These are phyloP conservation scores for Flaveria ramosissima DNA, from an alignment of 129 eudicot species.

Conservation along the genomic window DNA sequence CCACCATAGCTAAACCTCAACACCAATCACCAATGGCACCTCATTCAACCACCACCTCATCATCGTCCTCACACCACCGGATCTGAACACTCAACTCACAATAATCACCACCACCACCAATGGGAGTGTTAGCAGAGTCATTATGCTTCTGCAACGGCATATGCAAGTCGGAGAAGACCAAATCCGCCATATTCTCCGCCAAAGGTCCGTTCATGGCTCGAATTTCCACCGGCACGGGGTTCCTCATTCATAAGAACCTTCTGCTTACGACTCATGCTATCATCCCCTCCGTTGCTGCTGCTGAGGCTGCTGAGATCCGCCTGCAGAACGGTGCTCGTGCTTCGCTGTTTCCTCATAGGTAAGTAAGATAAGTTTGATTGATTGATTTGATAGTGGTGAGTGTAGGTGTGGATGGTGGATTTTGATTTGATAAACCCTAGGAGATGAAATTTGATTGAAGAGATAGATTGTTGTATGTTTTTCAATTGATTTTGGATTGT, in stretches of 20 bases:
- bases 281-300: slow-evolving; percentile 73
- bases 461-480: neutral
- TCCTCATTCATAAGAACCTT: slow-evolving; percentile 75
- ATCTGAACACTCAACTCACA: slow-evolving; percentile 32
- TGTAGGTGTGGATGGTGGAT: slow-evolving; percentile 21
- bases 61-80: slow-evolving; percentile 13
- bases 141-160: slow-evolving; percentile 95
- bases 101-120: slow-evolving; percentile 24
- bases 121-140: slow-evolving; percentile 79
- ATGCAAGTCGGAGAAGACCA: slow-evolving; percentile 87
- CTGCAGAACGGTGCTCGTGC: slow-evolving; percentile 76
- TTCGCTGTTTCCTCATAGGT: slow-evolving; percentile 89
- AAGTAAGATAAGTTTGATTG: neutral
- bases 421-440: slow-evolving; percentile 25
- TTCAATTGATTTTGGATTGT: too few species aligned
- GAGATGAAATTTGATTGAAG: neutral
- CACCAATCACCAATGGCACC: neutral
- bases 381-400: neutral
- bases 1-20: slow-evolving; percentile 9
- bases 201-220: slow-evolving; percentile 74
- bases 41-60: neutral
- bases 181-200: slow-evolving; percentile 64
- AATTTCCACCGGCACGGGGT: slow-evolving; percentile 63
- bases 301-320: slow-evolving; percentile 88
- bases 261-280: slow-evolving; percentile 81